These are phyloP conservation scores for Eucalyptus pumila DNA, from an alignment of 345 rosid genomes.

Conservation along the genomic window DNA sequence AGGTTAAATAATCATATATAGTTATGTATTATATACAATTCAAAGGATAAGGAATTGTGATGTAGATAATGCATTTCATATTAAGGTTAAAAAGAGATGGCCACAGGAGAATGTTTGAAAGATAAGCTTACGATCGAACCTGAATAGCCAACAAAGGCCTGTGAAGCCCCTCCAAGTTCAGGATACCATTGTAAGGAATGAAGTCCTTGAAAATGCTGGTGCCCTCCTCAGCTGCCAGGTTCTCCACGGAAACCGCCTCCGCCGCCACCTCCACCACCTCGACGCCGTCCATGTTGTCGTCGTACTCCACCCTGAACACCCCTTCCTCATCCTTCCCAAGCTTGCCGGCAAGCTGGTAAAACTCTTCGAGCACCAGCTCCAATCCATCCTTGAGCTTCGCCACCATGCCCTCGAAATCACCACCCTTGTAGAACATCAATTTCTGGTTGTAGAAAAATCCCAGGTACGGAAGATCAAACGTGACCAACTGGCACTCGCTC, in stretches of 20 bases:
- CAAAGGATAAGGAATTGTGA: neutral
- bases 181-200: conserved; percentile 52
- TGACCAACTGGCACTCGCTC: conserved; percentile 55
- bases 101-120: neutral
- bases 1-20: neutral
- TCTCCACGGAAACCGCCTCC: conserved; percentile 41
- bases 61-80: neutral
- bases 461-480: conserved; percentile 88
- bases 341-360: conserved; percentile 74
- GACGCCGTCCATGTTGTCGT: conserved; percentile 74
- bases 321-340: conserved; percentile 78
- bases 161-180: conserved; percentile 70
- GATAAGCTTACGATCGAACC: conserved; percentile 20
- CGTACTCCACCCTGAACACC: conserved; percentile 64
- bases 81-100: neutral
- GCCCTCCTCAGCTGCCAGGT: conserved; percentile 60
- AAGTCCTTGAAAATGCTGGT: conserved; percentile 42
- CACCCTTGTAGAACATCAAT: conserved; percentile 51
- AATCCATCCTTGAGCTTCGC: conserved; percentile 70
- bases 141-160: conserved; percentile 62
- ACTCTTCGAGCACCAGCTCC: conserved; percentile 52
- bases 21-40: neutral
- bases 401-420: conserved; percentile 30
- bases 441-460: conserved; percentile 89
- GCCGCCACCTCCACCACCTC: conserved; percentile 57